A percentile compares a stretch with the other conserved stretches of the same genome.
phyloP scores from a whole-genome alignment of 78 protist genomes.

The Tieghemostelium lacteum region DNA sequence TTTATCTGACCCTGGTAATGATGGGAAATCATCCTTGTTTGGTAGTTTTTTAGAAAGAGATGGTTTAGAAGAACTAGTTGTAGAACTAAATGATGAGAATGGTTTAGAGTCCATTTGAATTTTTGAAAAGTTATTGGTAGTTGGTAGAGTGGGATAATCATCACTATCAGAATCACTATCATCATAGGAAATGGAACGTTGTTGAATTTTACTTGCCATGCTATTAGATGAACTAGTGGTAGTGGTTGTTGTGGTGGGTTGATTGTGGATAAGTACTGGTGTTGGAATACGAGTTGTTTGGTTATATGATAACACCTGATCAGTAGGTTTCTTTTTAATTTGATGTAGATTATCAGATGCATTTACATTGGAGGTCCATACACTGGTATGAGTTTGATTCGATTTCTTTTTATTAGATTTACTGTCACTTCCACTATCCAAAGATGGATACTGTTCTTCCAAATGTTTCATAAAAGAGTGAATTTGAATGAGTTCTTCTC shows the following conservation, averaged over 20 bases:
- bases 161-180: constrained; percentile 36
- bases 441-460: constrained; percentile 66
- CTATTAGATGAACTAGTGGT: constrained; percentile 3
- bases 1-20: constrained; percentile 28
- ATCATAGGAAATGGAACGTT: constrained; percentile 6
- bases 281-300: neutral
- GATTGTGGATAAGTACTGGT: neutral
- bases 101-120: constrained; percentile 9
- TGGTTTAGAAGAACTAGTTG: neutral
- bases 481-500: constrained; percentile 37
- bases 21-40: constrained; percentile 51
- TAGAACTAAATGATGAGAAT: neutral
- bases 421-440: neutral
- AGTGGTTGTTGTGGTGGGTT: neutral
- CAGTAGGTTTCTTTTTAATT: constrained; percentile 38
- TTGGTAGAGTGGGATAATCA: constrained; percentile 10
- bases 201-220: neutral
- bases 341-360: constrained; percentile 13
- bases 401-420: constrained; percentile 12
- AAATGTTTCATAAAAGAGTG: constrained; percentile 54
- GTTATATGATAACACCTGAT: neutral
- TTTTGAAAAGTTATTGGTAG: constrained; percentile 29
- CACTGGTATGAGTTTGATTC: neutral
- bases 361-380: constrained; percentile 50
- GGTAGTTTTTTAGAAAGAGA: neutral